Base-by-base conservation (phyloP, 768 basidiomycete species). In the Harrya chromipes region DNA sequence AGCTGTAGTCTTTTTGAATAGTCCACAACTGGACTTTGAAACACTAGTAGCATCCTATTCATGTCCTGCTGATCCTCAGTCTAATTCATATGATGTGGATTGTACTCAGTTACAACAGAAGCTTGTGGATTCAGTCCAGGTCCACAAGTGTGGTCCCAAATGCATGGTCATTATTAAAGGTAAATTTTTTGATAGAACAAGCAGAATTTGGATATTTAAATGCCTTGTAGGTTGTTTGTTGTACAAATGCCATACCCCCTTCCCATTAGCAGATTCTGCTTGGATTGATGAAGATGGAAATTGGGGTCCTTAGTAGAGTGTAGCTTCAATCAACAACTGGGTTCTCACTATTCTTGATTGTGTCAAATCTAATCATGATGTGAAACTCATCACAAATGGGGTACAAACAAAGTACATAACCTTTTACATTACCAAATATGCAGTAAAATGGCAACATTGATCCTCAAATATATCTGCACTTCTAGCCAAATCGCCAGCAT, bases 361-460 rank as follows among this genome's bases (percentile, higher is more conserved):
- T 24, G 43, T 46, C 0, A 53, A 62, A 0, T 74, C 69, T 48
- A 79, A 80, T 48, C 69, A 77, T 45, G 72, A 80, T 47, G 38
- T 39, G 0, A 78, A 79, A 41, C 50, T 79, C 0, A 19, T 77
- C 0, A 72, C 70, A 0, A 70, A 70, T 58, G 65, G 68, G 0
- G 7, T 19, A 0, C 70, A 72, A 3, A 74, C 74, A 0, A 62
- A 49, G 17, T 62, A 70, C 29, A 40, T 66, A 0, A 47, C 64
- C 0, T 73, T 56, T 0, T 77, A 77, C 46, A 49, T 56, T 0
- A 58, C 65, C 0, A 79, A 77, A 52, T 68, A 68, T n/a, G n/a
- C n/a, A n/a, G n/a, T n/a, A n/a, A n/a, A n/a, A n/a, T n/a, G n/a
- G 12, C 74, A 55, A 8, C 0, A 3, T 17, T 1, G 31, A 19